Conservation (phyloP, 345 rosid genomes). For the Lepidium africanum region DNA sequence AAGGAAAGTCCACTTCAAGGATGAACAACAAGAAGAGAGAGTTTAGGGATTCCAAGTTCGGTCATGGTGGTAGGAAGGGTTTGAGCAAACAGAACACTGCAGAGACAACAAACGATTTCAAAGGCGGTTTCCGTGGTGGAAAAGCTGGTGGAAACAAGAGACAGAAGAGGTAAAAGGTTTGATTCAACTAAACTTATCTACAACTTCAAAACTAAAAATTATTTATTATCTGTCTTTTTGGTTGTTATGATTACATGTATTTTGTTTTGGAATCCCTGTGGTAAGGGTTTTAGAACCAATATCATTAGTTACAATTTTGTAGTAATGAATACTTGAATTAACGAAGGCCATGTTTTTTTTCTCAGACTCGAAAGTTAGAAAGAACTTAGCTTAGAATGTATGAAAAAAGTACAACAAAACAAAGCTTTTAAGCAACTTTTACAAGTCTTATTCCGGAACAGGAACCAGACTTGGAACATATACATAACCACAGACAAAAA, state of each 20-base stretch:
- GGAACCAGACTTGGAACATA: conserved; percentile 25
- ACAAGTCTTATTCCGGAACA: conserved; percentile 9
- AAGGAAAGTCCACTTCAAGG: conserved; percentile 31
- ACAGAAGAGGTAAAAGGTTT: conserved; percentile 38
- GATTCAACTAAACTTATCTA: background rate
- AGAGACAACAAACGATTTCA: conserved; percentile 41
- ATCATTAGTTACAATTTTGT: conserved; percentile 16
- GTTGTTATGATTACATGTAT: conserved; percentile 12
- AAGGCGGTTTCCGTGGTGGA: conserved; percentile 21
- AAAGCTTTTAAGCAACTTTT: background rate
- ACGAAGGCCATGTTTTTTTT: background rate
- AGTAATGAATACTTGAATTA: conserved; percentile 16
- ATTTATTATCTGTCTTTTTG: background rate
- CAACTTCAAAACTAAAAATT: background rate
- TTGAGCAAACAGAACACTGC: conserved; percentile 60
- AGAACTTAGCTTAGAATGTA: background rate
- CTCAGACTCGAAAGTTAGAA: background rate
- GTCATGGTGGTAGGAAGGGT: conserved; percentile 59
- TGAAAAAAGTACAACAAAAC: background rate
- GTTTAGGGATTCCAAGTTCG: conserved; percentile 47
- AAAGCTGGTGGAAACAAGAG: conserved; percentile 44
- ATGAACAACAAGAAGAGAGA: conserved; percentile 36
- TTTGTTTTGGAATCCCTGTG: background rate
- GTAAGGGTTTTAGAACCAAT: conserved; percentile 13
- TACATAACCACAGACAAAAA: background rate